Conservation (phyloP, 2,329 filamentous ascomycete species). For the Podosphaera leucotricha region DNA sequence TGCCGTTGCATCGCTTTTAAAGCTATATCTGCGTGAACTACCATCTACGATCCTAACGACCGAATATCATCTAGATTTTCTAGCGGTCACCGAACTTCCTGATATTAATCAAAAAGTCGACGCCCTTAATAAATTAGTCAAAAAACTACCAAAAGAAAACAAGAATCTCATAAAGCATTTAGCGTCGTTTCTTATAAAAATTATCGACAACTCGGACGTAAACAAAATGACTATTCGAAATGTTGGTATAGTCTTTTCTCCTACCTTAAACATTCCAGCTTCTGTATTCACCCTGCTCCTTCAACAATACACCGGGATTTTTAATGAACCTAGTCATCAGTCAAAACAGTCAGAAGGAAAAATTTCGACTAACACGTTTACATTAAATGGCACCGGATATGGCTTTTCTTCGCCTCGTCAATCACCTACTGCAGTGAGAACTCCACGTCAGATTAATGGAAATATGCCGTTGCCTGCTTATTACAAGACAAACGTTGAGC, state of each 20-base stretch:
- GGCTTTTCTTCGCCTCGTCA: constrained; percentile 40
- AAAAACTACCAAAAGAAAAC: constrained; percentile 59
- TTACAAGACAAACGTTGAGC: constrained; percentile 27
- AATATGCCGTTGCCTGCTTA: constrained; percentile 41
- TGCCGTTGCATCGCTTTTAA: constrained; percentile 79
- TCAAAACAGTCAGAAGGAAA: constrained; percentile 26
- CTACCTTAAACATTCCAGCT: constrained; percentile 85
- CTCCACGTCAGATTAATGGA: constrained; percentile 20
- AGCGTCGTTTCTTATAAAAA: constrained; percentile 69
- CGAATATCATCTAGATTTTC: constrained; percentile 73
- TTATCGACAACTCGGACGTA: constrained; percentile 68
- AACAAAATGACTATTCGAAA: constrained; percentile 99
- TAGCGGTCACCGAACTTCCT: constrained; percentile 58
- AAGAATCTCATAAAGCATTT: constrained; percentile 62
- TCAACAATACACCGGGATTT: constrained; percentile 72
- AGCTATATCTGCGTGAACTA: constrained; percentile 79
- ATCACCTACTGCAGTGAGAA: not conserved
- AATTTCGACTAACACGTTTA: constrained; percentile 18
- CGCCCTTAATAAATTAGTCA: constrained; percentile 54
- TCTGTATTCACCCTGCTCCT: constrained; percentile 86
- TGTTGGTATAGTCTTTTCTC: constrained; percentile 93
- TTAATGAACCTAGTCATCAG: constrained; percentile 46
- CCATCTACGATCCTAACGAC: constrained; percentile 78
- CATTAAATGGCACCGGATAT: constrained; percentile 22
- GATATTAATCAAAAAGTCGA: constrained; percentile 54